Evolutionary conservation across 2,329 filamentous ascomycete species (phyloP).

Genomic region (Tolypocladium sp.): DNA sequence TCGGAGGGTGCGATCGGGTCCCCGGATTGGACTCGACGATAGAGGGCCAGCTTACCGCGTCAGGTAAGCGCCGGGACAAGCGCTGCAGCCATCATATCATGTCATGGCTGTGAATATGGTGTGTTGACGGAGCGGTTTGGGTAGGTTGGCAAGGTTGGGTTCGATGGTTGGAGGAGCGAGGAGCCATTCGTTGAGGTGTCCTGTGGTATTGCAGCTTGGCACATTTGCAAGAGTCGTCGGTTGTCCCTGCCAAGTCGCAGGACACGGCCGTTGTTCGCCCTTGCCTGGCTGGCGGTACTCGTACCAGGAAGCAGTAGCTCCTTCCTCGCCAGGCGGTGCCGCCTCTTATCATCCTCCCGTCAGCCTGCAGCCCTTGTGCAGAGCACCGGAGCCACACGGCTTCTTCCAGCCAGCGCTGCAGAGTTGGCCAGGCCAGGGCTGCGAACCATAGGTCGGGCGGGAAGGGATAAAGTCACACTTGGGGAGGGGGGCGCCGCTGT

Average conservation of each 20-base stretch:
- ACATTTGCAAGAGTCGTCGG: background rate
- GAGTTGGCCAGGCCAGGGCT: no score
- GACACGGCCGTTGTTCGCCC: background rate
- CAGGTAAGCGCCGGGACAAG: background rate
- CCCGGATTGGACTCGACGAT: no score
- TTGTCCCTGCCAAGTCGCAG: background rate
- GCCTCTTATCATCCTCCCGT: background rate
- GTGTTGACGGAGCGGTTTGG: background rate
- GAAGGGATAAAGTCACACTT: no score
- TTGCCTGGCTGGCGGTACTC: background rate
- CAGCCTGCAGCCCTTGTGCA: background rate
- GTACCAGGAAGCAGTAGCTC: background rate
- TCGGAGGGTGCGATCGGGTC: no score
- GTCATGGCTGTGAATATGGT: background rate
- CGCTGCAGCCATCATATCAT: background rate
- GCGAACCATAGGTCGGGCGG: no score
- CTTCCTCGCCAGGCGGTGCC: background rate
- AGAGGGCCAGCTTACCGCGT: background rate
- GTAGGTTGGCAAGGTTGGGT: background rate
- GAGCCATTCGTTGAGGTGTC: background rate
- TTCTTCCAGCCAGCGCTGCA: no score
- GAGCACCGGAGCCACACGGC: no score
- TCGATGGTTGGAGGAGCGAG: background rate
- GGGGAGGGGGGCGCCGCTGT: no score
- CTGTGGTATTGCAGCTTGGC: background rate